Percentiles rank a stretch among this genome's conserved stretches.
phyloP scores from a whole-genome alignment of 2,329 filamentous ascomycete genomes.

The Truncatella angustata region DNA sequence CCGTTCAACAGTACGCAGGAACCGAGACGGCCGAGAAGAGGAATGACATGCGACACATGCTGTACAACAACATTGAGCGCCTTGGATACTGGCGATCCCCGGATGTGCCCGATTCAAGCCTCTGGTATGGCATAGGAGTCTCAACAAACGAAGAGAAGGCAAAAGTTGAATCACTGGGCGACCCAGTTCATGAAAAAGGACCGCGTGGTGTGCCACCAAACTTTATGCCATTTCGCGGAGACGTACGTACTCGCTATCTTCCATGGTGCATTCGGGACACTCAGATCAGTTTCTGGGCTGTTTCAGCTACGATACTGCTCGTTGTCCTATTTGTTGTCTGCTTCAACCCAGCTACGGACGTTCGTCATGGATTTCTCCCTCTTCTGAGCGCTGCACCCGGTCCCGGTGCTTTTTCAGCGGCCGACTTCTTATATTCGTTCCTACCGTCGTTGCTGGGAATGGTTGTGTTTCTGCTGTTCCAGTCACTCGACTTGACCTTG shows the following conservation, averaged over 20 bases:
- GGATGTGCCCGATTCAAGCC: conserved; percentile 54
- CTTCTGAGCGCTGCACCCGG: conserved; percentile 60
- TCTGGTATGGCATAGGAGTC: conserved; percentile 61
- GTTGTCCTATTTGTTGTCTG: conserved; percentile 73
- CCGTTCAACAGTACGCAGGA: conserved; percentile 67
- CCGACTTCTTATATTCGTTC: conserved; percentile 85
- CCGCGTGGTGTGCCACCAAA: conserved; percentile 33
- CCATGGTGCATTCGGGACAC: conserved; percentile 73
- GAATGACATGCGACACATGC: conserved; percentile 50
- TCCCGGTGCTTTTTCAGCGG: conserved; percentile 70
- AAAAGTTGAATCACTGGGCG: conserved; percentile 26
- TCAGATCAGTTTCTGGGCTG: conserved; percentile 63
- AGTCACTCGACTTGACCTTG: conserved; percentile 63
- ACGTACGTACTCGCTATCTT: conserved; percentile 64
- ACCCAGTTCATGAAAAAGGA: conserved; percentile 11
- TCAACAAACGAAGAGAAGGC: conserved; percentile 23
- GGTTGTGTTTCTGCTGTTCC: conserved; percentile 64
- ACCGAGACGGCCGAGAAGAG: conserved; percentile 60
- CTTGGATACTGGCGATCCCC: conserved; percentile 85
- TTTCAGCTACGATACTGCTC: conserved; percentile 60
- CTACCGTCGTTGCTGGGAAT: conserved; percentile 67
- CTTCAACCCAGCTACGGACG: conserved; percentile 67
- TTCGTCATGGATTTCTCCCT: conserved; percentile 71
- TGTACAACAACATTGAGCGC: conserved; percentile 61
- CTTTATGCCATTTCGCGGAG: conserved; percentile 48